Evolutionary conservation across 2,329 filamentous ascomycete species (phyloP).

Genomic region (Exophiala sp.): DNA sequence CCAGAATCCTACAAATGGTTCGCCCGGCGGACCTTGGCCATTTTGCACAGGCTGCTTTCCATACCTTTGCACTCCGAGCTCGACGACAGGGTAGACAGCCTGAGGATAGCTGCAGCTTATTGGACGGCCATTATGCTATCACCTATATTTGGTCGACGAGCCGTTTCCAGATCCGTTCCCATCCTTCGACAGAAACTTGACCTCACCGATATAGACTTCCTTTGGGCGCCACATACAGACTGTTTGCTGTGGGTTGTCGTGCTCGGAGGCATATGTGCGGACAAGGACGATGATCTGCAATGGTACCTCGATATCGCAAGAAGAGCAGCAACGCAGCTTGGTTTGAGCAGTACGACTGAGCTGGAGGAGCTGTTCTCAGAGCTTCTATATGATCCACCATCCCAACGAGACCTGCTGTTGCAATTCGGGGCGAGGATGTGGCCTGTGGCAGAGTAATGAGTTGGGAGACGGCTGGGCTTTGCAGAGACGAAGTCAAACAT

Average conservation of each 20-base stretch:
- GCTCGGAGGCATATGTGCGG: conserved; percentile 15
- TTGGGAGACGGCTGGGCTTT: not conserved
- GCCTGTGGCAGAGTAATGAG: not conserved
- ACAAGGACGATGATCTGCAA: conserved; percentile 7
- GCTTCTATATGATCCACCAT: conserved; percentile 15
- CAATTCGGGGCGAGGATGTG: conserved; percentile 15
- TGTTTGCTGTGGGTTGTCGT: conserved; percentile 17
- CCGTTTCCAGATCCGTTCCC: conserved; percentile 1
- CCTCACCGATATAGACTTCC: conserved; percentile 3
- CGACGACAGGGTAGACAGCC: conserved; percentile 6
- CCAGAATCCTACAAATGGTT: conserved; percentile 20
- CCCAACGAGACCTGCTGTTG: conserved; percentile 10
- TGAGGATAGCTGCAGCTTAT: conserved; percentile 12
- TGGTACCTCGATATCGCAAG: conserved; percentile 15
- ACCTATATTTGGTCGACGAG: conserved; percentile 3
- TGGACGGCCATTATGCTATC: conserved; percentile 9
- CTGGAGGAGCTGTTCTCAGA: conserved; percentile 13
- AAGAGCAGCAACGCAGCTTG: conserved; percentile 5
- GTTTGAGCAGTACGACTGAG: conserved; percentile 7
- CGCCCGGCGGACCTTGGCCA: conserved; percentile 11
- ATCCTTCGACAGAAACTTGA: conserved; percentile 6
- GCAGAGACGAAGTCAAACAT: too few species aligned
- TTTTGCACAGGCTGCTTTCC: conserved; percentile 20
- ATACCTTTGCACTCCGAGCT: conserved; percentile 11
- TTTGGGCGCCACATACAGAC: conserved; percentile 6